Base-by-base conservation (phyloP, 2,329 filamentous ascomycete genomes). In the Cercospora beticola region DNA sequence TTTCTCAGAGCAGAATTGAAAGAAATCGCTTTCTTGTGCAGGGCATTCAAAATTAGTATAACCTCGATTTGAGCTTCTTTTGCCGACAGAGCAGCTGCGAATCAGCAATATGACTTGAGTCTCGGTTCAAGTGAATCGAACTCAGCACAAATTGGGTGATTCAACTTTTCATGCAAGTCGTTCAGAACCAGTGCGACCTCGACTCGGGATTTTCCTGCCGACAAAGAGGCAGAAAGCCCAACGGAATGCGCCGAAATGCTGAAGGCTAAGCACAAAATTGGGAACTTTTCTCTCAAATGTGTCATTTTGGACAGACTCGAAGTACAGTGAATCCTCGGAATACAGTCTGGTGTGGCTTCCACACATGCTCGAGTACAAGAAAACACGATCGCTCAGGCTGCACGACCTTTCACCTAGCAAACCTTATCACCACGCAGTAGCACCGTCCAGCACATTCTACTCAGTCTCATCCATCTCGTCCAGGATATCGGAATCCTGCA, bases 401-500 rank as follows among this genome's bases (percentile, higher is more conserved):
- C 26, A 36, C 57, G 46, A 52, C 46, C 46, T 23, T 23, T 52
- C 21, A 23, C 21, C 46, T 14, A 14, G 21, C 46, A 23, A 26
- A 26, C 18, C 46, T 23, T 7, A 26, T 23, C 21, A 23, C 46
- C 21, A 52, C 46, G 10, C 21, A 26, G 46, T 3, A 23, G 46
- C 46, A 52, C 21, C 46, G 46, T 26, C 46, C 46, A 52, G 46
- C 46, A 52, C 46, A 52, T 52, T 52, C 46, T 68, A 68, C 18
- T 68, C 66, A 10, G 49, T 40, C 40, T 73, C 73, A 14, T 73
- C 72, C 71, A 75, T 71, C 62, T 69, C 67, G 62, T 75, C 74
- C 64, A 75, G 72, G 43, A 73, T 70, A 59, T 75, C 74, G 49
- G 74, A 75, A 66, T 74, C 71, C 64, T 75, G 74, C 57, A 71